Evolutionary conservation across 345 rosid genomes (phyloP).

Genomic region (Populus deltoides): DNA sequence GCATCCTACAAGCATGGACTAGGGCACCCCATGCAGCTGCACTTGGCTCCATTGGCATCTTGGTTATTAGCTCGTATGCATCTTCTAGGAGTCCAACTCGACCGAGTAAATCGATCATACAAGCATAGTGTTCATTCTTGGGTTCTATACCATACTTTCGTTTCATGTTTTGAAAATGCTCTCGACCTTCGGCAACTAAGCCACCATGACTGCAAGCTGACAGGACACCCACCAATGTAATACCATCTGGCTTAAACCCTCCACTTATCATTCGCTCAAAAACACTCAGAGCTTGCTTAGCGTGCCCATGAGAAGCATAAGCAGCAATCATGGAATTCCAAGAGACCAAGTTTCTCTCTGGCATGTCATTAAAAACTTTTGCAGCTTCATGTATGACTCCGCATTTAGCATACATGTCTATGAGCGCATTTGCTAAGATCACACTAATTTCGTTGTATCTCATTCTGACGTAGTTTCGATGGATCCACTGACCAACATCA

Average conservation of each 20-base stretch:
- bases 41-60: conserved; percentile 38
- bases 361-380: conserved; percentile 24
- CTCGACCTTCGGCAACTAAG: conserved; percentile 31
- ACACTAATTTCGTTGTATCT: conserved; percentile 22
- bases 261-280: conserved; percentile 26
- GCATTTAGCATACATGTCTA: conserved; percentile 48
- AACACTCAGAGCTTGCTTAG: conserved; percentile 30
- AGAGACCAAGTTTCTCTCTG: conserved; percentile 1
- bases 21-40: conserved; percentile 47
- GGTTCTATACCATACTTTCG: conserved; percentile 26
- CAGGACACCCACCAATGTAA: conserved; percentile 39
- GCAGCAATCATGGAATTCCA: conserved; percentile 26
- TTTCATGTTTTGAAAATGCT: conserved; percentile 26
- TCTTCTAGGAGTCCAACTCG: conserved; percentile 34
- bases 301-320: conserved; percentile 37
- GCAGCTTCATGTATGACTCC: conserved; percentile 34
- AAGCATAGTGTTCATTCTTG: conserved; percentile 41
- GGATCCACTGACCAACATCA: conserved; percentile 33
- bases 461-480: conserved; percentile 9
- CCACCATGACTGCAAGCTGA: conserved; percentile 44
- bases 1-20: conserved; percentile 35
- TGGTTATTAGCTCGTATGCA: conserved; percentile 26
- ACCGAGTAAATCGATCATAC: conserved; percentile 42
- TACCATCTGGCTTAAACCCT: conserved; percentile 33
- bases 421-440: conserved; percentile 31